A percentile compares a stretch with the other conserved stretches of the same genome.
These are phyloP conservation scores for Blastobotrys attinorum DNA, from an alignment of 805 yeast species.

Conservation along the genomic window DNA sequence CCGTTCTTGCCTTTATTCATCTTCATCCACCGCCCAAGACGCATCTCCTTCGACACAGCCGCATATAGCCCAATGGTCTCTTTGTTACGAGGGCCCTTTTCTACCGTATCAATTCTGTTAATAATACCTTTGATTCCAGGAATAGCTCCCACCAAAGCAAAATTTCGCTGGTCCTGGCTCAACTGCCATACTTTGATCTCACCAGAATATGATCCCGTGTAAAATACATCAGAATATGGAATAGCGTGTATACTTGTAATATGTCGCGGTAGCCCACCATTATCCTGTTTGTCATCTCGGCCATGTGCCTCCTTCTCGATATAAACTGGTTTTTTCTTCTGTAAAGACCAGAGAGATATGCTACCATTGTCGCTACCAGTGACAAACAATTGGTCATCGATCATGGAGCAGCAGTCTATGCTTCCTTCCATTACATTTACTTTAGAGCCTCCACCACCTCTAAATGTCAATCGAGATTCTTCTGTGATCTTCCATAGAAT, in stretches of 20 bases:
- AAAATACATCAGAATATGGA: conserved; percentile 76
- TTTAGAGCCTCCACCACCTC: conserved; percentile 55
- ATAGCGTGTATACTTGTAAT: conserved; percentile 74
- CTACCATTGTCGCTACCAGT: conserved; percentile 96
- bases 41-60: conserved; percentile 74
- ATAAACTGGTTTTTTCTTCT: conserved; percentile 80
- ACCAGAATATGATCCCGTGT: conserved; percentile 88
- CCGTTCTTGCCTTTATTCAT: conserved; percentile 65
- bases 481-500: conserved; percentile 96
- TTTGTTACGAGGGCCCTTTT: conserved; percentile 28
- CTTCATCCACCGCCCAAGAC: conserved; percentile 78
- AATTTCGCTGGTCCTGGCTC: conserved; percentile 52
- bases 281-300: conserved; percentile 33
- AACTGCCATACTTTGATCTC: conserved; percentile 70
- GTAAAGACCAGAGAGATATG: conserved; percentile 80
- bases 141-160: conserved; percentile 49
- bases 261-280: conserved; percentile 63
- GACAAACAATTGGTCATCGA: conserved; percentile 86
- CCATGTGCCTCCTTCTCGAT: conserved; percentile 76
- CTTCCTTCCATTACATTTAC: conserved; percentile 55
- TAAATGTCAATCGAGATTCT: conserved; percentile 85
- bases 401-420: conserved; percentile 82
- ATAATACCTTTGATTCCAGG: conserved; percentile 56
- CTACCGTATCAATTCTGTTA: conserved; percentile 24
- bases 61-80: conserved; percentile 41